Evolutionary conservation across 2,329 filamentous ascomycete species (phyloP).

Genomic region (Colletotrichum sidae): DNA sequence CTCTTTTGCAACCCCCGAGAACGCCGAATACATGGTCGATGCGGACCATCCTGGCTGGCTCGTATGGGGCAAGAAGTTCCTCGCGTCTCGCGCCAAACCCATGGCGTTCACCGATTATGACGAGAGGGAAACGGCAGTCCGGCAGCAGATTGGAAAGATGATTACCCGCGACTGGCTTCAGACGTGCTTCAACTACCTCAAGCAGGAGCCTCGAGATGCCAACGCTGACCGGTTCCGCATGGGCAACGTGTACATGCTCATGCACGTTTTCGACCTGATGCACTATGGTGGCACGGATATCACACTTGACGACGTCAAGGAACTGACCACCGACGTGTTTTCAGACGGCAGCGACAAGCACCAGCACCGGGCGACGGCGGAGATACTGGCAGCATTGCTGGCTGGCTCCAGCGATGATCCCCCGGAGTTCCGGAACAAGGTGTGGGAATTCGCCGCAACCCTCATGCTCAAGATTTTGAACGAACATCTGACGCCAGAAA

Average conservation of each 20-base stretch:
- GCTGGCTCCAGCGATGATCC: slow-evolving; percentile 84
- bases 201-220: slow-evolving; percentile 91
- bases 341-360: slow-evolving; percentile 97
- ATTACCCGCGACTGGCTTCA: slow-evolving; percentile 88
- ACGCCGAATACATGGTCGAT: slow-evolving; percentile 90
- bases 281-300: slow-evolving; percentile 81
- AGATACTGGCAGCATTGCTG: slow-evolving; percentile 90
- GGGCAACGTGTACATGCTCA: slow-evolving; percentile 86
- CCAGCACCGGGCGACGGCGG: slow-evolving; percentile 93
- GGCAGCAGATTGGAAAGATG: slow-evolving; percentile 82
- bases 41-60: slow-evolving; percentile 95
- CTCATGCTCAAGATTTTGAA: slow-evolving; percentile 87
- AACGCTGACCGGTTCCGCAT: slow-evolving; percentile 89
- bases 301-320: slow-evolving; percentile 89
- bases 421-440: slow-evolving; percentile 75
- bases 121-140: slow-evolving; percentile 78
- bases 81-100: slow-evolving; percentile 80
- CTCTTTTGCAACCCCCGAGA: slow-evolving; percentile 77
- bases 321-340: slow-evolving; percentile 81
- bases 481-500: slow-evolving; percentile 95
- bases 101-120: slow-evolving; percentile 79
- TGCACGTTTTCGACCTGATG: slow-evolving; percentile 91
- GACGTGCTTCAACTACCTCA: slow-evolving; percentile 91
- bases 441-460: slow-evolving; percentile 93
- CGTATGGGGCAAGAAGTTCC: slow-evolving; percentile 91